Evolutionary conservation across 345 rosid genomes (phyloP).

Genomic region (Eucalyptus camaldulensis): DNA sequence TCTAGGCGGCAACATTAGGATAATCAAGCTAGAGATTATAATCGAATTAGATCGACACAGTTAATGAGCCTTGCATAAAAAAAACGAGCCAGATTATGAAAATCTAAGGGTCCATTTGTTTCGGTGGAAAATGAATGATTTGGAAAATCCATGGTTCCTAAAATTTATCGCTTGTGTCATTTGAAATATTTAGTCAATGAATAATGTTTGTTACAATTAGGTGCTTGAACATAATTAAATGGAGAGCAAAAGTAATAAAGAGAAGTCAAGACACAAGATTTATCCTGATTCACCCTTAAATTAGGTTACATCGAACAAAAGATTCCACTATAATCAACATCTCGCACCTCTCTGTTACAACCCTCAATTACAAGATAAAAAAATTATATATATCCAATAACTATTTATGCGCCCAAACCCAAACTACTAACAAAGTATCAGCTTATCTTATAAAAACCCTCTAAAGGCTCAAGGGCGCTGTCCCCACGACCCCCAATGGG

Average conservation of each 20-base stretch:
- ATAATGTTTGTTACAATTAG: neutral
- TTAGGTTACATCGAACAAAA: no score
- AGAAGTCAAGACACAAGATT: no score
- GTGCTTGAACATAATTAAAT: no score
- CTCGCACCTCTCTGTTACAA: rapidly evolving
- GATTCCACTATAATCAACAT: no score
- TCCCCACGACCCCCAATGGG: no score
- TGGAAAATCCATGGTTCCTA: neutral
- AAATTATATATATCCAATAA: no score
- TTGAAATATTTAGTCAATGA: neutral
- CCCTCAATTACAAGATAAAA: no score
- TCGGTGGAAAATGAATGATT: neutral
- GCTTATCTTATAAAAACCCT: no score
- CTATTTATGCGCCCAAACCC: rapidly evolving
- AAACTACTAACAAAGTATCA: no score
- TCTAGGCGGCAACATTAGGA: neutral
- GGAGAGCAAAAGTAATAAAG: no score
- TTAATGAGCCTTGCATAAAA: neutral
- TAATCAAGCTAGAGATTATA: neutral
- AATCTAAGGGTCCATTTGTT: neutral
- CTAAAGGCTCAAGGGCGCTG: rapidly evolving
- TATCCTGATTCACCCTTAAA: no score
- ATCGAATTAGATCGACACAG: neutral
- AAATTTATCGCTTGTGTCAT: no score
- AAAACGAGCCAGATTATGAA: neutral